Evolutionary conservation across 2,329 filamentous ascomycete genomes (phyloP).

Genomic region (Nemania sp.): DNA sequence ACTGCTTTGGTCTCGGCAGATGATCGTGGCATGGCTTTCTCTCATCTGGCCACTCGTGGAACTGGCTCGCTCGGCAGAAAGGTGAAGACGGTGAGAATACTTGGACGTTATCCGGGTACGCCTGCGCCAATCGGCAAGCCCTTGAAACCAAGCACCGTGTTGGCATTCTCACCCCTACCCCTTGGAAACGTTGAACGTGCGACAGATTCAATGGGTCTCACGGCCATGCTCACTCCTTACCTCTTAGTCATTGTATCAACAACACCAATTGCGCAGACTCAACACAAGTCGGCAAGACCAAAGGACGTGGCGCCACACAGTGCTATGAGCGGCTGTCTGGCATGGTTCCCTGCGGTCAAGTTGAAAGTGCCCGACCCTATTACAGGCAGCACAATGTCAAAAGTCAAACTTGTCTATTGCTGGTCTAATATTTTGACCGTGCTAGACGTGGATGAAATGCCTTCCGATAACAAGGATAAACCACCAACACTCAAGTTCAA

Average conservation of each 20-base stretch:
- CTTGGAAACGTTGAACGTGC: slow-evolving; percentile 91
- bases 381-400: slow-evolving; percentile 71
- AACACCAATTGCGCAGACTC: slow-evolving; percentile 92
- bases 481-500: slow-evolving; percentile 79
- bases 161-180: slow-evolving; percentile 88
- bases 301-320: slow-evolving; percentile 91
- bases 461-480: slow-evolving; percentile 72
- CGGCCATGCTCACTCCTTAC: slow-evolving; percentile 94
- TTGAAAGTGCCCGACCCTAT: slow-evolving; percentile 75
- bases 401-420: slow-evolving; percentile 91
- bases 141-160: slow-evolving; percentile 89
- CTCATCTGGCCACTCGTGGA: slow-evolving; percentile 89
- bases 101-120: slow-evolving; percentile 85
- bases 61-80: slow-evolving; percentile 82
- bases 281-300: slow-evolving; percentile 88
- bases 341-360: slow-evolving; percentile 96
- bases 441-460: slow-evolving; percentile 80
- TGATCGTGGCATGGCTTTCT: slow-evolving; percentile 96
- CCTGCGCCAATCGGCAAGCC: slow-evolving; percentile 65
- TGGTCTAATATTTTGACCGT: slow-evolving; percentile 99
- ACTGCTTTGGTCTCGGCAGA: slow-evolving; percentile 96
- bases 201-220: slow-evolving; percentile 86
- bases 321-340: slow-evolving; percentile 88
- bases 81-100: slow-evolving; percentile 86
- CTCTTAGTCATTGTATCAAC: slow-evolving; percentile 96